A percentile compares a stretch with the other conserved stretches of the same genome.
phyloP scores from a whole-genome alignment of 768 basidiomycete species.

The Astraeus odoratus region DNA sequence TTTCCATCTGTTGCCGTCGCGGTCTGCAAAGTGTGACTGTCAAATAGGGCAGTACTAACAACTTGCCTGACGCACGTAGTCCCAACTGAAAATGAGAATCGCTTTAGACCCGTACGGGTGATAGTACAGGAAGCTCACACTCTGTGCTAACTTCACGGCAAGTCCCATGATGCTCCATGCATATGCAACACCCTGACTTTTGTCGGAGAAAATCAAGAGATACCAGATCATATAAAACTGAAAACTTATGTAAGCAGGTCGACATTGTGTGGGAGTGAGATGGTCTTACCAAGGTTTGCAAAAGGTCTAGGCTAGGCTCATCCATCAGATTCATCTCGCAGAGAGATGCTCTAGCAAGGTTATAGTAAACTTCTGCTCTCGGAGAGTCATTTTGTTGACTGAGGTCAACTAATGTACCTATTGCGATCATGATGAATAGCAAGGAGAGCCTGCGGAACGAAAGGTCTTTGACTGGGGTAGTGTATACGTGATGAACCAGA shows the following conservation, averaged over 20 bases:
- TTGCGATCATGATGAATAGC: conserved; percentile 65
- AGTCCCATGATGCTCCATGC: conserved; percentile 77
- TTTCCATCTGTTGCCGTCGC: conserved; percentile 56
- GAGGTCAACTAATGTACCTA: conserved; percentile 64
- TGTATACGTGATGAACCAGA: conserved; percentile 62
- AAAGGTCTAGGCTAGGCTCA: conserved; percentile 65
- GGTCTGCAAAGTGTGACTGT: conserved; percentile 41
- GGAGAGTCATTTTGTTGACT: conserved; percentile 46
- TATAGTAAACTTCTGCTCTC: conserved; percentile 59
- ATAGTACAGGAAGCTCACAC: conserved; percentile 37
- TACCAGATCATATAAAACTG: conserved; percentile 74
- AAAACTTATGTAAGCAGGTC: conserved; percentile 29
- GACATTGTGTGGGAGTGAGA: not conserved
- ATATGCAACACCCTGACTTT: conserved; percentile 64
- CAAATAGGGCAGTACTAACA: conserved; percentile 6
- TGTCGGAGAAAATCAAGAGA: conserved; percentile 66
- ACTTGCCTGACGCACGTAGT: conserved; percentile 44
- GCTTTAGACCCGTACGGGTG: conserved; percentile 1
- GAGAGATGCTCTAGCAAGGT: conserved; percentile 57
- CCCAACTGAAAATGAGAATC: conserved; percentile 44
- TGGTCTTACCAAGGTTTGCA: conserved; percentile 53
- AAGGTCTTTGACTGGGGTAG: conserved; percentile 49
- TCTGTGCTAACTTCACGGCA: conserved; percentile 65
- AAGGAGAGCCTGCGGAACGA: conserved; percentile 63
- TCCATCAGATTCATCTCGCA: conserved; percentile 73